Base-by-base conservation (phyloP, 768 basidiomycete species). In the Suillus tomentosus region DNA sequence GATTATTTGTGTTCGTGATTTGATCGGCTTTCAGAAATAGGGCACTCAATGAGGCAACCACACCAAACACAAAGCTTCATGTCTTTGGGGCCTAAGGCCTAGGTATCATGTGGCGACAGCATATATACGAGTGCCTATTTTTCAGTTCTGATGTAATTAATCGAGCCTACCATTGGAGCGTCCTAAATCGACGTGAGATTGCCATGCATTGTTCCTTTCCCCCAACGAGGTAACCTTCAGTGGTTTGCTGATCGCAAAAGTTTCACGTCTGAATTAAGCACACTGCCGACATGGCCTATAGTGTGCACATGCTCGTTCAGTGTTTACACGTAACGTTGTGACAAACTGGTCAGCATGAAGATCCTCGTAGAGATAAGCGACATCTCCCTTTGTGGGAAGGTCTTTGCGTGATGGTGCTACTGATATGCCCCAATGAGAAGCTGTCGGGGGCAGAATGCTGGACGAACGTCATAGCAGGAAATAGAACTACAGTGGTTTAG, bases 11-110 rank as follows among this genome's bases (percentile, higher is more conserved):
- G 15, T 36, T 36, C 24, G 43, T n/a, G 31, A 27, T 22, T 24
- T 62, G 11, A n/a, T 40, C 3, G 62, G 10, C 17, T n/a, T 40
- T n/a, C 36, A 27, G 3, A 27, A 51, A 19, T 47, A 24, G 22
- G 22, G 22, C 31, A 53, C 31, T 53, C 50, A 19, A 86, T 67
- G 71, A 80, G 85, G 22, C 78, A 36, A 84, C 72, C 37, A 79
- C 75, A 70, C 85, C 83, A 36, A 87, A 31, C 84, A 84, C 84
- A 85, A 14, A 84, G 76, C 15, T 83, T 82, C 84, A 83, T 84
- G 67, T 84, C 83, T 59, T 80, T 79, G 3, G 79, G 74, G 14
- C 72, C 65, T 2, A 24, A 24, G 24, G 24, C 24, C 24, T 1
- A 84, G n/a, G 73, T 64, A 69, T 85, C 82, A 66, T 84, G 74